Conservation (phyloP, 768 basidiomycete species). For the Boletus coccyginus region DNA sequence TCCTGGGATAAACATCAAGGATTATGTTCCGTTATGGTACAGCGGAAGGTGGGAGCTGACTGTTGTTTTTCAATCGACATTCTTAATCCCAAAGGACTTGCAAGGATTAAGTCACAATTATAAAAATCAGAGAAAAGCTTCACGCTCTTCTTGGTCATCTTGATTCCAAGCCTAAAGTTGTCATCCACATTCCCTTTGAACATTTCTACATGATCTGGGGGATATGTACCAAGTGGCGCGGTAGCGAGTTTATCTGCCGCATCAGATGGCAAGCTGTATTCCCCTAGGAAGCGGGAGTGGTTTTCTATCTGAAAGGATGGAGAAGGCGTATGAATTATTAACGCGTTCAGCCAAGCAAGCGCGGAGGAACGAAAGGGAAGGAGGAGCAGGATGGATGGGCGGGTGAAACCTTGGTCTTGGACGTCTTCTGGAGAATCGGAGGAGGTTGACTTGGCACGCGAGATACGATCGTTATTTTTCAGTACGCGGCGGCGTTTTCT, state of each 20-base stretch:
- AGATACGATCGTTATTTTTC: constrained; percentile 93
- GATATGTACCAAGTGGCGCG: constrained; percentile 75
- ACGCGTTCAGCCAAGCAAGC: constrained; percentile 74
- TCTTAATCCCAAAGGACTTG: constrained; percentile 89
- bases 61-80: constrained; percentile 94
- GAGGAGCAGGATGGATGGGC: constrained; percentile 89
- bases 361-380: constrained; percentile 93
- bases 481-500: constrained; percentile 90
- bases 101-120: constrained; percentile 85
- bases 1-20: constrained; percentile 43
- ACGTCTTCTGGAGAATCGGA: constrained; percentile 65
- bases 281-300: constrained; percentile 71
- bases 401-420: constrained; percentile 97
- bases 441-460: constrained; percentile 60
- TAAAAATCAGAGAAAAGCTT: constrained; percentile 93
- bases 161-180: constrained; percentile 88
- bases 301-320: constrained; percentile 85
- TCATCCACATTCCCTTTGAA: constrained; percentile 98
- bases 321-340: constrained; percentile 73
- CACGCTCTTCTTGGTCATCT: constrained; percentile 87
- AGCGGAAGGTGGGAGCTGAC: constrained; percentile 41
- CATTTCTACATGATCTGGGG: constrained; percentile 85
- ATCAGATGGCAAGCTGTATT: constrained; percentile 81
- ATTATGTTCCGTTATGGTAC: neutral
- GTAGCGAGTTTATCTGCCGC: constrained; percentile 75